Evolutionary conservation across 805 yeast genomes (phyloP), one percentile per base, ranked within the genome.

Genomic region (Teunomyces stri): DNA sequence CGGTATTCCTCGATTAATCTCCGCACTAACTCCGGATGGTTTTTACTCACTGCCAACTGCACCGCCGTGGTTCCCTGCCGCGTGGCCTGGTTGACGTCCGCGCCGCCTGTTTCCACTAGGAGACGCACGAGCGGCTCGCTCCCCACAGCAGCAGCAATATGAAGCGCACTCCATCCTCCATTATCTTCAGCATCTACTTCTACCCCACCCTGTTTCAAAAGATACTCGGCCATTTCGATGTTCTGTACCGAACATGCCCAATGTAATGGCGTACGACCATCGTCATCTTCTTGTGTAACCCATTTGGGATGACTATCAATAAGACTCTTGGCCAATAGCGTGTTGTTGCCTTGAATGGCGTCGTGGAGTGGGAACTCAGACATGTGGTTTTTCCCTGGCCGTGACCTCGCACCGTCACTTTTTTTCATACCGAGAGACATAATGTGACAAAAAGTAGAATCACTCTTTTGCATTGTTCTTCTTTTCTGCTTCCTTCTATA

Each of bases 161-260:
- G 97, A 29, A 89, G 58, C 0, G 95, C 89, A 0, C 92, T 85
- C 96, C 96, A 91, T 0, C 96, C 96, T 9, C 91, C 74, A 15
- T 78, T 84, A 62, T 91, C 98, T 0, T 54, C 60, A 56, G 74
- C 87, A 59, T 89, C 94, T 10, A 89, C 62, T 52, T 89, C 92
- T 20, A 78, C 65, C 29, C 70, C 69, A 47, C 28, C 10, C 13
- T 35, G 38, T 25, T 60, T 48, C 45, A 46, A 62, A 51, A 70
- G 31, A 71, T 75, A 46, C 65, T 68, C 46, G 73, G 80, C 81
- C 15, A 85, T 71, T 22, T 79, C 81, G 5, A 66, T 56, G 47
- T 83, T 75, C 43, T 80, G 78, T 55, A 75, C 75, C 1, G 96
- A 80, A 22, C 84, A 80, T 1, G 97, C 96, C 97, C 97, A 91